Conservation (phyloP, 192 early-diverging fungal species). For the Podila clonocystis region DNA sequence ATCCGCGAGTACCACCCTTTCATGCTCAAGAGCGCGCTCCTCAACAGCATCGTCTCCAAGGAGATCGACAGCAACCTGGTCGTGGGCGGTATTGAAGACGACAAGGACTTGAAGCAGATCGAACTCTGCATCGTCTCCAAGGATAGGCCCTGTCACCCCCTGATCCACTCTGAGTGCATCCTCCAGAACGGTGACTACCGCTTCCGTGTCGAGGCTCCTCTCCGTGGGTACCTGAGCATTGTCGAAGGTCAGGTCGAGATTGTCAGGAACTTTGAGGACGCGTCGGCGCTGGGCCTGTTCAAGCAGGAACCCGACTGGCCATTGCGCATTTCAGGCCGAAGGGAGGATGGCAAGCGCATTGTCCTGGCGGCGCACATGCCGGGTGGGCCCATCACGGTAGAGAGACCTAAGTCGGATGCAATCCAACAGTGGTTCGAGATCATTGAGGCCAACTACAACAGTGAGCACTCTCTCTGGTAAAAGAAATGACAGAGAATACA, state of each 20-base stretch:
- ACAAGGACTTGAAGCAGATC: slow-evolving; percentile 1
- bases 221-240: slow-evolving; percentile 5
- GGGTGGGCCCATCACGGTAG: too few species aligned
- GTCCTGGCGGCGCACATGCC: too few species aligned
- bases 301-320: too few species aligned
- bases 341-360: too few species aligned
- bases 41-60: slow-evolving; percentile 5
- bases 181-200: slow-evolving; percentile 18
- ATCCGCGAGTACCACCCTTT: slow-evolving; percentile 21
- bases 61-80: neutral
- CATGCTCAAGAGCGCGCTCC: neutral
- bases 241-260: neutral
- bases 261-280: neutral
- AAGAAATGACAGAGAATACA: too few species aligned
- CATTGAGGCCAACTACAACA: too few species aligned
- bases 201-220: neutral
- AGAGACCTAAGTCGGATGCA: too few species aligned
- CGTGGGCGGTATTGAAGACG: slow-evolving; percentile 7
- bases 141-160: neutral
- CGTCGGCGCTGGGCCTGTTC: slow-evolving; percentile 7
- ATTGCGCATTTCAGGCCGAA: too few species aligned
- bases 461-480: too few species aligned
- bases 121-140: slow-evolving; percentile 15
- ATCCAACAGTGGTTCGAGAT: too few species aligned
- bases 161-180: slow-evolving; percentile 8